These are phyloP conservation scores for Ampelomyces quisqualis DNA, from an alignment of 2,329 filamentous ascomycete genomes.

Conservation along the genomic window DNA sequence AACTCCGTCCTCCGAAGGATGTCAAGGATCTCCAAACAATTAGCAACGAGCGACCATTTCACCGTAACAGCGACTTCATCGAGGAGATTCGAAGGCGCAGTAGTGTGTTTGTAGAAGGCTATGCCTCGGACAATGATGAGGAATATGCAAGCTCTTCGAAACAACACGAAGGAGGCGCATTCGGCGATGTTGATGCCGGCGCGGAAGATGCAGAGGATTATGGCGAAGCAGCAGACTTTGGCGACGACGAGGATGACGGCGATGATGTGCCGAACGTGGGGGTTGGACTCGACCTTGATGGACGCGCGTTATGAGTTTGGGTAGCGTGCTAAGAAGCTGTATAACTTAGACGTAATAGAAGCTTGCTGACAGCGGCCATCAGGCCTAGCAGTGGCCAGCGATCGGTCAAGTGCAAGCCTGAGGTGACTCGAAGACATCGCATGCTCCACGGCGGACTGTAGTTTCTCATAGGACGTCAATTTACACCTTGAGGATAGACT, in stretches of 20 bases:
- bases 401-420: too few species aligned
- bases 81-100: slow-evolving; percentile 50
- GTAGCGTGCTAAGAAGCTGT: too few species aligned
- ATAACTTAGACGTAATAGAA: too few species aligned
- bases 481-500: too few species aligned
- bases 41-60: slow-evolving; percentile 11
- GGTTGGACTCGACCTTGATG: slow-evolving; percentile 16
- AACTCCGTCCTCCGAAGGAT: slow-evolving; percentile 35
- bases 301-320: slow-evolving; percentile 5
- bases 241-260: slow-evolving; percentile 22
- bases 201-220: slow-evolving; percentile 10
- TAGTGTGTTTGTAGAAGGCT: slow-evolving; percentile 51
- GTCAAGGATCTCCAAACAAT: slow-evolving; percentile 17
- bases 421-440: too few species aligned
- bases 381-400: too few species aligned
- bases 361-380: too few species aligned
- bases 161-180: slow-evolving; percentile 9
- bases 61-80: slow-evolving; percentile 35
- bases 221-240: slow-evolving; percentile 22
- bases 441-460: too few species aligned
- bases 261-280: slow-evolving; percentile 16
- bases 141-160: neutral
- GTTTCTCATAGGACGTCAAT: too few species aligned
- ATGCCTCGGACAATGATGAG: slow-evolving; percentile 15
- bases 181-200: slow-evolving; percentile 13